Conservation (phyloP, 257 asterid genomes). For the Jasminum sambac region DNA sequence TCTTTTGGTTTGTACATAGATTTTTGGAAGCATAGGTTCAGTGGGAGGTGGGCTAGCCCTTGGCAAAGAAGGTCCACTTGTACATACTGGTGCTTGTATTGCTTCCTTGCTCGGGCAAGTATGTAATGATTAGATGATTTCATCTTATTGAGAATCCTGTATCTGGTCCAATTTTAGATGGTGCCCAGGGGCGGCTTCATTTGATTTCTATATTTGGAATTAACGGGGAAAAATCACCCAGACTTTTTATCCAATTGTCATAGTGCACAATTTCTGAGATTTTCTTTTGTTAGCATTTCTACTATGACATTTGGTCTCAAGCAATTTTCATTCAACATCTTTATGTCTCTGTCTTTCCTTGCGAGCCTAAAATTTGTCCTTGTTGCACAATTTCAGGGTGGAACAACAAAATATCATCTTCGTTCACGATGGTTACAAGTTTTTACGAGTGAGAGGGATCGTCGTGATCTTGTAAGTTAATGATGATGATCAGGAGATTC, state of each 20-base stretch:
- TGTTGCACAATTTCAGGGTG: slow-evolving; percentile 61
- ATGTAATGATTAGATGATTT: slow-evolving; percentile 14
- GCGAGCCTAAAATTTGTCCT: slow-evolving; percentile 5
- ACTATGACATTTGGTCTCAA: not conserved
- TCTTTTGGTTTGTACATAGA: slow-evolving; percentile 37
- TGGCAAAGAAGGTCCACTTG: slow-evolving; percentile 99
- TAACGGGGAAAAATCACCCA: not conserved
- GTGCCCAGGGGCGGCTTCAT: not conserved
- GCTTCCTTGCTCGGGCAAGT: slow-evolving; percentile 99
- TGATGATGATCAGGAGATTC: slow-evolving; percentile 6
- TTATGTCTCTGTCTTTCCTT: not conserved
- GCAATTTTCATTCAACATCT: slow-evolving; percentile 11
- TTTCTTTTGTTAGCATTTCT: not conserved
- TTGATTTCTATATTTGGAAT: slow-evolving; percentile 17
- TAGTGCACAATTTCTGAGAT: slow-evolving; percentile 22
- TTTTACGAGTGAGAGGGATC: slow-evolving; percentile 92
- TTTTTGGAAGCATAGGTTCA: slow-evolving; percentile 98
- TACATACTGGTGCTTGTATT: slow-evolving; percentile 96
- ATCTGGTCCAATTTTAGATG: slow-evolving; percentile 20
- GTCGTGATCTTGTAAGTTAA: slow-evolving; percentile 96
- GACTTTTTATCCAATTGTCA: not conserved
- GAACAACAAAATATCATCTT: slow-evolving; percentile 92
- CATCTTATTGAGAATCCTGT: slow-evolving; percentile 12
- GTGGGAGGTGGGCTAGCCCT: slow-evolving; percentile 99
- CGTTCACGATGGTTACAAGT: slow-evolving; percentile 92